These are phyloP conservation scores for Trypanosoma lewisi DNA, from an alignment of 208 protist species.

Conservation along the genomic window DNA sequence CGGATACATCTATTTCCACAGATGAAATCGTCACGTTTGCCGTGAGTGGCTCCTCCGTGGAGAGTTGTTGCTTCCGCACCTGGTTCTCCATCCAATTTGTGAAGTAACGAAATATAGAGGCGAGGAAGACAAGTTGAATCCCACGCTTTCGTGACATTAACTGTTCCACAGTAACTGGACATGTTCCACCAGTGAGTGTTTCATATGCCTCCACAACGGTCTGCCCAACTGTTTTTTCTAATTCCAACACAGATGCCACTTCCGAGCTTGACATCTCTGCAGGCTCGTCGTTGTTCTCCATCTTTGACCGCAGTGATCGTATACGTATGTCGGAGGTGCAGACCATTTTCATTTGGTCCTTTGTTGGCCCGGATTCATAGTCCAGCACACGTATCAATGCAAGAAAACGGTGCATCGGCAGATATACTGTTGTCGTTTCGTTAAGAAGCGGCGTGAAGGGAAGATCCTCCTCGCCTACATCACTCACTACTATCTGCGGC, in stretches of 20 bases:
- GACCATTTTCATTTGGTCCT: constrained; percentile 9
- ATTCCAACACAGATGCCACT: neutral
- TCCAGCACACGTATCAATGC: constrained; percentile 22
- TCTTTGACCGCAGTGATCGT: constrained; percentile 6
- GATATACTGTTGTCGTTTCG: constrained; percentile 12
- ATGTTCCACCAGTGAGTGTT: constrained; percentile 50
- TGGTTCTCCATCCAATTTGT: constrained; percentile 64
- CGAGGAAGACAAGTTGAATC: constrained; percentile 58
- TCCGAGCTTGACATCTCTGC: neutral
- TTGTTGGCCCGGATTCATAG: constrained; percentile 8
- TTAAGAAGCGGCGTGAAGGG: constrained; percentile 19
- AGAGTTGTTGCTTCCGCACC: constrained; percentile 33
- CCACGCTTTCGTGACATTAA: constrained; percentile 45
- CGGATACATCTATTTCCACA: neutral
- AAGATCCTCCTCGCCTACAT: constrained; percentile 4
- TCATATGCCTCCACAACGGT: constrained; percentile 64
- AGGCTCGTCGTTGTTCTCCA: constrained; percentile 1
- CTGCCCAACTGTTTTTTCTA: constrained; percentile 28
- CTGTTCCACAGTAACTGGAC: constrained; percentile 52
- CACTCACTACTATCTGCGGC: neutral
- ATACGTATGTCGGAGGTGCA: constrained; percentile 4
- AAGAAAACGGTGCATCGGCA: constrained; percentile 17
- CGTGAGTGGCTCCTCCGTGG: constrained; percentile 5
- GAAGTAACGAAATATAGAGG: constrained; percentile 66
- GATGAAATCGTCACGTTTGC: neutral